These are phyloP conservation scores for Populus tomentosa DNA, from an alignment of 441 rosid genomes.

Conservation along the genomic window DNA sequence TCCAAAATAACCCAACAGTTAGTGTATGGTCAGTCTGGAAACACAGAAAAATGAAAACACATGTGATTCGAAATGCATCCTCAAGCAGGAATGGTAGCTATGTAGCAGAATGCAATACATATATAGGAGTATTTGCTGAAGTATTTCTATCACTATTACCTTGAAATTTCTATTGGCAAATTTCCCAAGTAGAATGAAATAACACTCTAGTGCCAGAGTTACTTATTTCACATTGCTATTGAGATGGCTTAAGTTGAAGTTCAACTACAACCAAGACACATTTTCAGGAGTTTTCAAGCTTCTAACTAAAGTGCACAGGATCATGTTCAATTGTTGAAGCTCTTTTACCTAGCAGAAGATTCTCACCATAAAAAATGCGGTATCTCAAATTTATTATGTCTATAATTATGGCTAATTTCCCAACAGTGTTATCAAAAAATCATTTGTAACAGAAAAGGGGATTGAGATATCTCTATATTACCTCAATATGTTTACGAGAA, in stretches of 20 bases:
- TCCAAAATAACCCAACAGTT: slow-evolving; percentile 18
- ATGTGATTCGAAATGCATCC: neutral
- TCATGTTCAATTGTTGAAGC: neutral
- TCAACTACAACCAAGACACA: neutral
- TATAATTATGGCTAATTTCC: neutral
- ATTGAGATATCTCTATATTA: slow-evolving; percentile 11
- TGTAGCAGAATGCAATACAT: neutral
- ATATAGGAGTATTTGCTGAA: too few species aligned
- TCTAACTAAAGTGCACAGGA: neutral
- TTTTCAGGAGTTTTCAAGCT: neutral
- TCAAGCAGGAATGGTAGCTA: neutral
- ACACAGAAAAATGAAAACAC: neutral
- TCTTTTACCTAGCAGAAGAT: neutral
- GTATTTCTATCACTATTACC: neutral
- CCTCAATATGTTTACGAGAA: slow-evolving; percentile 93
- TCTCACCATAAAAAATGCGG: neutral
- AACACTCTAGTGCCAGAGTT: neutral
- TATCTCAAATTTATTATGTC: neutral
- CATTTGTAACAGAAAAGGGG: neutral
- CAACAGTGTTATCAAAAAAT: neutral
- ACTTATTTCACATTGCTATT: neutral
- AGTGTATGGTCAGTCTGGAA: slow-evolving; percentile 6
- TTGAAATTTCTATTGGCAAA: neutral
- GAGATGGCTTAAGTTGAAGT: neutral
- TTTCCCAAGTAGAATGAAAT: neutral